Evolutionary conservation across 176 grass and related monocot species (phyloP), one percentile per base, ranked within the genome.

Genomic region (Zea luxurians): DNA sequence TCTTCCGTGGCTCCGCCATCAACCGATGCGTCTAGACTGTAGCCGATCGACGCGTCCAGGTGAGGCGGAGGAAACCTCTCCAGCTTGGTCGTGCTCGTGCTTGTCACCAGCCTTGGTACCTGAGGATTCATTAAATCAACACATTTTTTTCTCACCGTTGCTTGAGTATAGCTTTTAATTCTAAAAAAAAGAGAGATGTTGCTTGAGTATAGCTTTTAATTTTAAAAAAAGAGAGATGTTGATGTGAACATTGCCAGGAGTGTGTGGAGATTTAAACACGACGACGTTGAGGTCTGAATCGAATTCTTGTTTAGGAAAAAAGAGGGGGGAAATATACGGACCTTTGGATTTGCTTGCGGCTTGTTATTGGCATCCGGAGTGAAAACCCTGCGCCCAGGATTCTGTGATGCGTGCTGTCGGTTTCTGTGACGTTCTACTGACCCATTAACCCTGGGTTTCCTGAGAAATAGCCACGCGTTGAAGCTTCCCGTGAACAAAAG

Each of bases 341-440:
- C 96, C 80, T 78, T 68, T 59, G 43, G 70, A 52, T 89, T 81
- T 41, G 69, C 18, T 57, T 88, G 71, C 2, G 40, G 50, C 20
- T 81, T 90, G 8, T 78, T 85, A 65, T 76, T 88, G 35, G 76
- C 71, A 83, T 83, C 83, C 70, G 92, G 88, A 86, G 92, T 86
- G 83, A 85, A 82, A 64, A 88, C 88, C 84, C 88, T 78, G 48
- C 78, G 84, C 11, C 83, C 81, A 87, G 63, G 83, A 89, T 86
- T 89, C 50, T 86, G 80, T 10, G 78, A 80, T 4, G 53, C 13
- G 62, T 69, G 70, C 64, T 84, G 81, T 83, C 82, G 81, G 63
- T 58, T 82, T 13, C 55, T 87, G 67, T 88, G 80, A 48, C 59
- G 70, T 82, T 92, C 86, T 64, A 76, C 87, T 11, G 88, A 84